Evolutionary conservation across 139 green algal genomes (phyloP).

Genomic region (Pleodorina starrii): DNA sequence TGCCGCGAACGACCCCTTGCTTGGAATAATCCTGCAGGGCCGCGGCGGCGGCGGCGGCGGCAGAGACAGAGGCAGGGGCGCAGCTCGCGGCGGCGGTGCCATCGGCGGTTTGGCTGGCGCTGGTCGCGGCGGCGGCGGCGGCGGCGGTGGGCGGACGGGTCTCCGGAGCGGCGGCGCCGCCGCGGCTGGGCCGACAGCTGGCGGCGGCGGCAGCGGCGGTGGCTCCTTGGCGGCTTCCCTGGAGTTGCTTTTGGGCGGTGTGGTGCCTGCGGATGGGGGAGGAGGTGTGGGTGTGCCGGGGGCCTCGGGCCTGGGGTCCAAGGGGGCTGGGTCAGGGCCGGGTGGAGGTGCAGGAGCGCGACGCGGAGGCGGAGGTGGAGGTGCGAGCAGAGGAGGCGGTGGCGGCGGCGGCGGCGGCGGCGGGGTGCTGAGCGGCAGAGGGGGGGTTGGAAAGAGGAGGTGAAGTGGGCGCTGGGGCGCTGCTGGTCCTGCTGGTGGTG

Average conservation of each 20-base stretch:
- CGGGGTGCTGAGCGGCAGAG: no score
- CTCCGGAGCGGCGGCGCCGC: not conserved
- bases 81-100: not conserved
- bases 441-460: no score
- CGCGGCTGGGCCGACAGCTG: not conserved
- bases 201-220: not conserved
- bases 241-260: conserved; percentile 23
- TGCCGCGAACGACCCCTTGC: not conserved
- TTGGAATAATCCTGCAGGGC: conserved; percentile 1
- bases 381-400: no score
- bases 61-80: not conserved
- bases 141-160: not conserved
- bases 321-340: no score
- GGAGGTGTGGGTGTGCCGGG: not conserved
- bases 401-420: no score
- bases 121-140: not conserved
- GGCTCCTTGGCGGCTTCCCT: conserved; percentile 26
- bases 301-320: no score
- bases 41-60: not conserved
- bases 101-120: not conserved
- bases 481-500: no score
- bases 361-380: no score
- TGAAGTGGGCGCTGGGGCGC: no score
- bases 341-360: no score
- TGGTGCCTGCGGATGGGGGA: not conserved